phyloP scores from a whole-genome alignment of 129 eudicot genomes.

The Erigeron canadensis region DNA sequence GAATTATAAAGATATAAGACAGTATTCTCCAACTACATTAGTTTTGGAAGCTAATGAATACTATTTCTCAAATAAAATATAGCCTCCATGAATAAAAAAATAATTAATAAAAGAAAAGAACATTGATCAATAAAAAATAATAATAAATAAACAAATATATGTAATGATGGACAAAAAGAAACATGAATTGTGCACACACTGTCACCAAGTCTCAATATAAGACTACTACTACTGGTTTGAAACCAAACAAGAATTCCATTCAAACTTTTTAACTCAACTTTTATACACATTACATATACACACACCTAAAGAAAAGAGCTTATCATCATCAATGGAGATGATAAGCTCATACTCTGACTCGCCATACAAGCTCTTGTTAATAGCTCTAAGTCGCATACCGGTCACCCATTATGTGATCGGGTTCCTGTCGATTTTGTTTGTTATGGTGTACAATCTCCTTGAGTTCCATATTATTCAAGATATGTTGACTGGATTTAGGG shows the following conservation, averaged over 20 bases:
- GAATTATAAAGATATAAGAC: too few species aligned
- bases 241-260: conserved; percentile 11
- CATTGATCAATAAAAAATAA: background rate
- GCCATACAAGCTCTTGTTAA: conserved; percentile 61
- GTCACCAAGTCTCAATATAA: conserved; percentile 11
- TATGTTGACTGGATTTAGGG: conserved; percentile 67
- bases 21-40: too few species aligned
- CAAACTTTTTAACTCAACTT: conserved; percentile 23
- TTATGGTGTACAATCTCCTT: conserved; percentile 56
- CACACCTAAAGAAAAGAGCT: background rate
- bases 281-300: background rate
- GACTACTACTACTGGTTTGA: background rate
- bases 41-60: too few species aligned
- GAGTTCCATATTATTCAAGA: conserved; percentile 74
- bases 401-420: conserved; percentile 56
- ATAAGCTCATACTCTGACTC: conserved; percentile 33
- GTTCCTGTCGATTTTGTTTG: conserved; percentile 8
- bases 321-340: conserved; percentile 24
- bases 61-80: too few species aligned
- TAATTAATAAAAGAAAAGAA: too few species aligned
- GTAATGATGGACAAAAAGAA: background rate
- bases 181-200: conserved; percentile 15
- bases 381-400: conserved; percentile 58
- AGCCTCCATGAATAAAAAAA: too few species aligned
- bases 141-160: background rate